Evolutionary conservation across 2,329 filamentous ascomycete genomes (phyloP), one percentile per base, ranked within the genome.

Genomic region (Colletotrichum sidae): DNA sequence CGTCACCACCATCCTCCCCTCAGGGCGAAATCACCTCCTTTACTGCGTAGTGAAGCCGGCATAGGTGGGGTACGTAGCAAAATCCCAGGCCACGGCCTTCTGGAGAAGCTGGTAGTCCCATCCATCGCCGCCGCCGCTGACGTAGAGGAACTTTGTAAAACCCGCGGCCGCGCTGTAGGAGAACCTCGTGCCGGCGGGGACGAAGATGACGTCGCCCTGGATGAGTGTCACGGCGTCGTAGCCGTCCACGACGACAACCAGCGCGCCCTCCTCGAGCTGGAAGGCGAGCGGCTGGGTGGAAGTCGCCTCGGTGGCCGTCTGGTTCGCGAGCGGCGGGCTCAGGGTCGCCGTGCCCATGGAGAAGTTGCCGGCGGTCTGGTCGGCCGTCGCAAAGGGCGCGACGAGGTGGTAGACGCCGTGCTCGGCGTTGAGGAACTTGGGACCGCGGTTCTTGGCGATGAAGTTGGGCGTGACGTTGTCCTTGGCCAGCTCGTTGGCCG

Each of bases 401-500:
- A 84, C 71, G 59, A 84, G 74, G 69, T 80, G 76, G 70, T 83
- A 82, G 35, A 70, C 56, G 47, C 75, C 76, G 15, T 71, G 69
- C 51, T 73, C 70, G 17, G 71, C 71, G 68, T 77, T 79, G 5
- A 84, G 73, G 61, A 79, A 82, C 68, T 81, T 82, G 9, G 80
- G 79, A 0, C 81, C 81, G 61, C 79, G 80, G 67, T 79, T 76
- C 66, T 81, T 83, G 38, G 81, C 82, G 42, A 82, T 65, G 65
- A 79, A 82, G 68, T 79, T 80, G 2, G 80, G 79, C 11, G 75
- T 75, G 1, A 65, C 65, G 1, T 71, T 65, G 60, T 76, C 68
- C 15, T 51, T 44, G 6, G 74, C 75, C 8, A 81, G 72, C 6
- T 69, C 42, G 51, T 80, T 80, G 25, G 71, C 39, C 0, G 75